Percentiles rank a stretch among this genome's conserved stretches.
Conservation (phyloP, 2,329 filamentous ascomycete species). For the Neofusicoccum umdonicola region DNA sequence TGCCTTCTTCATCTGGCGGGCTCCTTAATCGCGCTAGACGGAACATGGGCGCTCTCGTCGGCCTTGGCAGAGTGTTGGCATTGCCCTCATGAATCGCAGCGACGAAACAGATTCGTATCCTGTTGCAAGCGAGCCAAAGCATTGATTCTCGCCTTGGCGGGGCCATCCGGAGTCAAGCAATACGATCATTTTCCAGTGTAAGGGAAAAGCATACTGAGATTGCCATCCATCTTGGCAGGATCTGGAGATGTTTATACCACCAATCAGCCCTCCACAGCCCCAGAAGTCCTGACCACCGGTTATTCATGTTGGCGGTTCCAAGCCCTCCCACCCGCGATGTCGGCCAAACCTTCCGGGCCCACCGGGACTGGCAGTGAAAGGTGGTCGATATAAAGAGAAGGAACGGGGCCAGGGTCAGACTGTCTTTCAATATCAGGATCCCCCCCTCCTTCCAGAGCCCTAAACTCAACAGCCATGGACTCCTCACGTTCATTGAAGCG, state of each 20-base stretch:
- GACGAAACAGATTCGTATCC: constrained; percentile 4
- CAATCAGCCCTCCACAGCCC: not conserved
- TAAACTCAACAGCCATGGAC: not conserved
- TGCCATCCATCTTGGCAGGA: not conserved
- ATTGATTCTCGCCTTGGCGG: not conserved
- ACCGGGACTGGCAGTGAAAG: not conserved
- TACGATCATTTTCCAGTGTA: too few species aligned
- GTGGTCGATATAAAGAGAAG: not conserved
- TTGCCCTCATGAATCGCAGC: not conserved
- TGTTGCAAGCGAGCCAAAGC: not conserved
- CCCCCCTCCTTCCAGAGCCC: not conserved
- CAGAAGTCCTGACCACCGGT: not conserved
- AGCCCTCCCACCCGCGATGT: too few species aligned
- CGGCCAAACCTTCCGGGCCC: not conserved
- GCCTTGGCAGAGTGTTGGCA: constrained; percentile 2
- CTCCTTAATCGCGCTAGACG: not conserved
- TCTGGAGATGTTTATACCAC: constrained; percentile 1
- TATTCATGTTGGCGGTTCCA: not conserved
- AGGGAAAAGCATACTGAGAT: not conserved
- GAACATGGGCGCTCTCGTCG: not conserved
- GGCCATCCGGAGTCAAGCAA: not conserved
- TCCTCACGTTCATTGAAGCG: constrained; percentile 1
- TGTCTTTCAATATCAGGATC: not conserved
- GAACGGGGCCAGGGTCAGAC: not conserved
- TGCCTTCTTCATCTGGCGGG: not conserved